Base-by-base conservation (phyloP, 805 yeast genomes). In the Phaffomyces antillensis region DNA sequence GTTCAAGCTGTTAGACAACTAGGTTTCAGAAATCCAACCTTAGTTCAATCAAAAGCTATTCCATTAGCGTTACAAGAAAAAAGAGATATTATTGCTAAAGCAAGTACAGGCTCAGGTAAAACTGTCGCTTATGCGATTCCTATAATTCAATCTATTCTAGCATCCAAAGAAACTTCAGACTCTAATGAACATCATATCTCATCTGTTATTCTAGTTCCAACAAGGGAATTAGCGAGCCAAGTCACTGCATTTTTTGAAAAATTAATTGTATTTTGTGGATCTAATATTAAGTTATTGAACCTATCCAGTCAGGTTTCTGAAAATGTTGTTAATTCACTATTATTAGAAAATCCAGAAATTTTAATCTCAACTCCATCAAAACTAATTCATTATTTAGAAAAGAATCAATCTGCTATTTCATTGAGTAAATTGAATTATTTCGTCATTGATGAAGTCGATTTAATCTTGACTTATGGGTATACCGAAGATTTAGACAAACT, bases 31-130 rank as follows among this genome's bases (percentile, higher is more conserved):
- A 80, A 83, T 59, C 98, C 99, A 10, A 93, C 98, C 1, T 73
- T 88, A 46, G 84, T 93, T 44, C 99, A 93, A 66, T 76, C 95
- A 9, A 82, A 81, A 59, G 85, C 96, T n/a, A 87, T 93, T 48
- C 96, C 95, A 37, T 68, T 93, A 41, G 96, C 99, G 1, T 66
- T 93, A 43, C 85, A 87, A 52, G 93, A 91, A 53, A 86, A 83
- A 60, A 83, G 89, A 67, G 97, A 91, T 62, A 84, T 91, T 51
- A 83, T 91, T 39, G 97, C 97, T 34, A 82, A 86, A 60, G 96
- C 98, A 7, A 80, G 87, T 24, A 91, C 99, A 0, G 99, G 99
- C 5, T 85, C 96, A 9, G 98, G 98, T 52, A 91, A 91, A 64
- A 91, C 98, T 0, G 86, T 87, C 11, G 95, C 97, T 2, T 91